Percentiles rank a stretch among this genome's conserved stretches.
Evolutionary conservation across 2,329 filamentous ascomycete species (phyloP).

Genomic region (Colletotrichum shisoi): DNA sequence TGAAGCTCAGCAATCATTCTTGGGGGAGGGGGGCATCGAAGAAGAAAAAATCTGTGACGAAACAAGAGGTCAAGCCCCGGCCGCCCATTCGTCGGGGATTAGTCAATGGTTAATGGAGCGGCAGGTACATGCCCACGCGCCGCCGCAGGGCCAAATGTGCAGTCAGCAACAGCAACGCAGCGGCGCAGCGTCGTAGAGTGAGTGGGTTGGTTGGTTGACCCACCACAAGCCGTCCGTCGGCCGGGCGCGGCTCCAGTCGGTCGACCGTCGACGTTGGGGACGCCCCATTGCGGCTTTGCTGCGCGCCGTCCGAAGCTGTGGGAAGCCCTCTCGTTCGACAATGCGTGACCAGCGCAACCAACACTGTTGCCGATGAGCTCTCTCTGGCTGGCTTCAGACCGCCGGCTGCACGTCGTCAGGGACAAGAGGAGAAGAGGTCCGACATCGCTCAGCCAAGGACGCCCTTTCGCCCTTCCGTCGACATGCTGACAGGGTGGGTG

Average conservation of each 20-base stretch:
- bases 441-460: conserved; percentile 26
- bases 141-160: conserved; percentile 1
- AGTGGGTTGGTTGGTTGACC: conserved; percentile 21
- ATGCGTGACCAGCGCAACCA: background rate
- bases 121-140: conserved; percentile 15
- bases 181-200: background rate
- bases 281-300: conserved; percentile 37
- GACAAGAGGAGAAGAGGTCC: background rate
- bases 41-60: conserved; percentile 36
- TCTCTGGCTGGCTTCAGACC: background rate
- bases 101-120: conserved; percentile 14
- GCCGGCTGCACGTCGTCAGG: background rate
- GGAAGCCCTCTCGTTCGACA: conserved; percentile 6
- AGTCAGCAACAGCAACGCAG: background rate
- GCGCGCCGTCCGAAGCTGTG: conserved; percentile 35
- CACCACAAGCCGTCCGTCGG: conserved; percentile 37
- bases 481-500: conserved; percentile 30
- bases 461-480: conserved; percentile 27
- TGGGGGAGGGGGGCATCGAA: background rate
- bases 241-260: conserved; percentile 39
- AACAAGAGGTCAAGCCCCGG: conserved; percentile 37
- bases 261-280: conserved; percentile 21
- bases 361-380: background rate
- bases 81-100: conserved; percentile 31
- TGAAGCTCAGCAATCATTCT: conserved; percentile 9